Conservation (phyloP, 306 rosid genomes). For the Rubus idaeus region DNA sequence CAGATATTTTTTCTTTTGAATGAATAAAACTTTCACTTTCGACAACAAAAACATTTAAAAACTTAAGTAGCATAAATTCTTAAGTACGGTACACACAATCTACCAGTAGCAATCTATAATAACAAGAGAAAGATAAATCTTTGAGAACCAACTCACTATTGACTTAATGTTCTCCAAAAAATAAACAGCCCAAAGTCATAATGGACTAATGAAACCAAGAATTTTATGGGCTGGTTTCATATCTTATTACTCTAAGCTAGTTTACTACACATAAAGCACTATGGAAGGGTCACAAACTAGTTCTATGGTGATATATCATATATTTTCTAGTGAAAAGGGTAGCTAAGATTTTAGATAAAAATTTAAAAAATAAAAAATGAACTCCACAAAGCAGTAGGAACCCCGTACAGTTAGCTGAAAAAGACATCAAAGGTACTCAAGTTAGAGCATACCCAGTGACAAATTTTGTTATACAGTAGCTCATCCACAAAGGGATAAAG, state of each 20-base stretch:
- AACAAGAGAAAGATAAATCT: not conserved
- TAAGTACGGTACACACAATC: not conserved
- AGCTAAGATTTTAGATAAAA: not conserved
- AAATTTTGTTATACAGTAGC: slow-evolving; percentile 76
- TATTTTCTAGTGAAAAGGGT: not conserved
- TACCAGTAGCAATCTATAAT: not conserved
- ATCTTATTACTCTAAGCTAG: not conserved
- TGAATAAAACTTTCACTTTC: not conserved
- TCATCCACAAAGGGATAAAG: slow-evolving; percentile 76
- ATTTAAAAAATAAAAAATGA: not conserved
- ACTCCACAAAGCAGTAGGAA: not conserved
- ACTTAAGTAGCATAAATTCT: no score
- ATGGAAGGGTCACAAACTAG: not conserved
- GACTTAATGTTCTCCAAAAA: not conserved
- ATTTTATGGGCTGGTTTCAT: not conserved
- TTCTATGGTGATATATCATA: not conserved
- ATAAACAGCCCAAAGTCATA: not conserved
- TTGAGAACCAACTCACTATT: not conserved
- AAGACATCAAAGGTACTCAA: not conserved
- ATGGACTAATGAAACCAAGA: not conserved
- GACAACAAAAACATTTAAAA: not conserved
- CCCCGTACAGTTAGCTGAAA: slow-evolving; percentile 7
- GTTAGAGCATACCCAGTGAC: slow-evolving; percentile 82
- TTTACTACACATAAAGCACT: not conserved
- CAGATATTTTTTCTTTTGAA: not conserved